Percentiles rank a stretch among this genome's conserved stretches.
These are phyloP conservation scores for Colletotrichum paranaense DNA, from an alignment of 2,329 filamentous ascomycete species.

Conservation along the genomic window DNA sequence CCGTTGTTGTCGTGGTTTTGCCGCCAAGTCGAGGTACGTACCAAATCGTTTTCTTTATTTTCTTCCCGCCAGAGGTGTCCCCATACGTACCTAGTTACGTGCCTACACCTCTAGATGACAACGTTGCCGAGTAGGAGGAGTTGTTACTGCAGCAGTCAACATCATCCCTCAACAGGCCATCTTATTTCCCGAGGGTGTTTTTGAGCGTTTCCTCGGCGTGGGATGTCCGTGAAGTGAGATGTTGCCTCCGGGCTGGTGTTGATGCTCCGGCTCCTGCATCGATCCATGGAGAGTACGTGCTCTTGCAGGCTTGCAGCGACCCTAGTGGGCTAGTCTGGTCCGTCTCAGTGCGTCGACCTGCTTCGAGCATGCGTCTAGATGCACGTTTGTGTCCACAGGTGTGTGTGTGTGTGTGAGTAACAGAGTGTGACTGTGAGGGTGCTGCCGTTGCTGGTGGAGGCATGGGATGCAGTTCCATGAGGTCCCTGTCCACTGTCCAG, in stretches of 20 bases:
- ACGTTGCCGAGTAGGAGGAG: constrained; percentile 16
- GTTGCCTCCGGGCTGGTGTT: not conserved
- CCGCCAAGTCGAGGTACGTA: constrained; percentile 33
- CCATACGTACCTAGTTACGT: not conserved
- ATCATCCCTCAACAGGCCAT: not conserved
- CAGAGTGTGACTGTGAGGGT: not conserved
- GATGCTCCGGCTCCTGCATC: constrained; percentile 24
- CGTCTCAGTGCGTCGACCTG: constrained; percentile 19
- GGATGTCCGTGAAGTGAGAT: not conserved
- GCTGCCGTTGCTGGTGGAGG: not conserved
- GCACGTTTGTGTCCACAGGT: not conserved
- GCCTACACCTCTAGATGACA: constrained; percentile 2
- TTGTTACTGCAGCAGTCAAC: not conserved
- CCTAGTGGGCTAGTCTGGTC: constrained; percentile 31
- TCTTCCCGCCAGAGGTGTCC: not conserved
- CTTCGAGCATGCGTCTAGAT: constrained; percentile 2
- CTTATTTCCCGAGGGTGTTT: not conserved
- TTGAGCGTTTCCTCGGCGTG: not conserved
- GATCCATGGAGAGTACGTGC: constrained; percentile 30
- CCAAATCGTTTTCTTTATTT: not conserved
- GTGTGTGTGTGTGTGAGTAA: not conserved
- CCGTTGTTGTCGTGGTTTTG: constrained; percentile 12
- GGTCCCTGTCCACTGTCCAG: constrained; percentile 24
- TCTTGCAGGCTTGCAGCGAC: constrained; percentile 31
- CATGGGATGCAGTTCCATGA: constrained; percentile 11